phyloP scores from a whole-genome alignment of 768 basidiomycete genomes.

The Boletus bicolor region DNA sequence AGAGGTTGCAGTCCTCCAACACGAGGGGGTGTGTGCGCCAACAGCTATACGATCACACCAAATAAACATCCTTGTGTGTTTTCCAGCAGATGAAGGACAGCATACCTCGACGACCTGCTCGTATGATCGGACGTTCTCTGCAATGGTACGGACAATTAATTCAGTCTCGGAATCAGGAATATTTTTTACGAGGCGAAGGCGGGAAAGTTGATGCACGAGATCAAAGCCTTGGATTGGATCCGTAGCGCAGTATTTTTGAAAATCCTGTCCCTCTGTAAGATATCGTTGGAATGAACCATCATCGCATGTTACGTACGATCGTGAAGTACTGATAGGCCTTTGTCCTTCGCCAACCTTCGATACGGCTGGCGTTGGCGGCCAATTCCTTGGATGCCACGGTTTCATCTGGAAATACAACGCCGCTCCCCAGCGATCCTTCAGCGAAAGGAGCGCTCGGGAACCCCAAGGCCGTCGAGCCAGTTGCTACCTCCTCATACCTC shows the following conservation, averaged over 20 bases:
- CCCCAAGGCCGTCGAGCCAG: constrained; percentile 72
- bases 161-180: constrained; percentile 72
- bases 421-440: constrained; percentile 62
- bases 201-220: constrained; percentile 78
- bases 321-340: constrained; percentile 73
- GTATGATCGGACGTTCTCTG: constrained; percentile 70
- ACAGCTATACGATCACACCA: constrained; percentile 49
- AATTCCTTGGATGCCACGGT: constrained; percentile 63
- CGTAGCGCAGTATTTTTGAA: constrained; percentile 48
- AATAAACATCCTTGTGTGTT: not conserved
- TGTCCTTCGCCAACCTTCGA: constrained; percentile 91
- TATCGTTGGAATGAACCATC: not conserved
- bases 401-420: constrained; percentile 78
- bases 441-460: constrained; percentile 57
- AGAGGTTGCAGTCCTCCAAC: constrained; percentile 81
- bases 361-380: constrained; percentile 70
- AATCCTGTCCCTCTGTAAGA: constrained; percentile 52
- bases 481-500: constrained; percentile 82
- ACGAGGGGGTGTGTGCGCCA: constrained; percentile 72
- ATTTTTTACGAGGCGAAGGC: constrained; percentile 70
- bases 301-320: constrained; percentile 45
- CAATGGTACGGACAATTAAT: constrained; percentile 70
- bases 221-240: constrained; percentile 79
- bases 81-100: not conserved
- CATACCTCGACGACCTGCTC: constrained; percentile 87